A percentile compares a stretch with the other conserved stretches of the same genome.
Conservation (phyloP, 306 rosid species). For the Leucaena leucocephala region DNA sequence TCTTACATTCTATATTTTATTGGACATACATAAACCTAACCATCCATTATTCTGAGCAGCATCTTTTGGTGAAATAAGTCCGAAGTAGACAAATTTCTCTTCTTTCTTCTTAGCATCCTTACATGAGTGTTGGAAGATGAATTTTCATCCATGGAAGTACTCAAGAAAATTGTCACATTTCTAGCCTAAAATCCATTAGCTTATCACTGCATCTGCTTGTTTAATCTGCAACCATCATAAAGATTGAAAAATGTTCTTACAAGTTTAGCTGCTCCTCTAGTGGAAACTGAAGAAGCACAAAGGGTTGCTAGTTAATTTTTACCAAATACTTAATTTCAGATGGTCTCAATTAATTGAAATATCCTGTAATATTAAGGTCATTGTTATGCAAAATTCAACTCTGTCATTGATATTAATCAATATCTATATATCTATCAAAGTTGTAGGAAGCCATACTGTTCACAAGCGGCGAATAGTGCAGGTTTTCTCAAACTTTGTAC, state of each 20-base stretch:
- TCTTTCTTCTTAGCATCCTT: conserved; percentile 20
- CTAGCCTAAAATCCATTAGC: background rate
- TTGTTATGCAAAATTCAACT: conserved; percentile 14
- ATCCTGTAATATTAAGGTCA: background rate
- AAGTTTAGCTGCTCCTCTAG: conserved; percentile 14
- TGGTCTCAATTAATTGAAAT: conserved; percentile 31
- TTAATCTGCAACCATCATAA: conserved; percentile 27
- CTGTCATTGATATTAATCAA: background rate
- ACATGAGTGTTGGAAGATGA: conserved; percentile 27
- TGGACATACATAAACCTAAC: conserved; percentile 25
- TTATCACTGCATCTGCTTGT: conserved; percentile 3
- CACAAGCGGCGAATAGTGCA: background rate
- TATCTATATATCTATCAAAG: background rate
- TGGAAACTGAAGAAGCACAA: conserved; percentile 7
- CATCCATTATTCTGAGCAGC: background rate
- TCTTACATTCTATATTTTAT: conserved; percentile 30
- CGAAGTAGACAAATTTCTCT: background rate
- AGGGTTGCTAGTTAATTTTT: background rate
- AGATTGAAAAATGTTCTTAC: conserved; percentile 23
- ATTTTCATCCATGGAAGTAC: conserved; percentile 28
- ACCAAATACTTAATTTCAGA: background rate
- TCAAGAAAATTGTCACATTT: background rate
- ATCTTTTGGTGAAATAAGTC: conserved; percentile 5
- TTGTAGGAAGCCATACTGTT: background rate
- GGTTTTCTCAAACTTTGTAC: background rate